Evolutionary conservation across 176 grass and related monocot species (phyloP).

Genomic region (Poa pratensis): DNA sequence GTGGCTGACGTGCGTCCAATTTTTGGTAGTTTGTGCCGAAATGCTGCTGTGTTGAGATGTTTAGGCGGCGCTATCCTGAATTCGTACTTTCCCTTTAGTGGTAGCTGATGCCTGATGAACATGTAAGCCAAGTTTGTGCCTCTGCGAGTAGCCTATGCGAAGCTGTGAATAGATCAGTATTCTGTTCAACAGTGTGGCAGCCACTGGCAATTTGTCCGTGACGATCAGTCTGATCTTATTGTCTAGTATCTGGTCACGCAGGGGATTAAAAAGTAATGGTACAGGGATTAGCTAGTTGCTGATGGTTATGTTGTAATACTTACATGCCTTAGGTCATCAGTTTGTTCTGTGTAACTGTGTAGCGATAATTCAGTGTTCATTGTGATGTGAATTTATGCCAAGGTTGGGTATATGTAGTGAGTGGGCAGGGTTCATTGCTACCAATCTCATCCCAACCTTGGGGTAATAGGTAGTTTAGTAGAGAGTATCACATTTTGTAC

Average conservation of each 20-base stretch:
- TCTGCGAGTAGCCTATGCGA: neutral
- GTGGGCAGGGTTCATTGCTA: neutral
- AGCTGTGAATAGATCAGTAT: neutral
- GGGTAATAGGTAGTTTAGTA: neutral
- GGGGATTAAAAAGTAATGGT: neutral
- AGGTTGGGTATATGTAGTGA: neutral
- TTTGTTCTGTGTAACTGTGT: neutral
- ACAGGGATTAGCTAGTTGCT: neutral
- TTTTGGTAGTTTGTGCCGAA: neutral
- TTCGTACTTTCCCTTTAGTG: neutral
- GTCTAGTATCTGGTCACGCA: neutral
- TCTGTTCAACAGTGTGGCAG: neutral
- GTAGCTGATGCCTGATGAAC: neutral
- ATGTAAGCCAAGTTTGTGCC: neutral
- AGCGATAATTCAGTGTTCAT: neutral
- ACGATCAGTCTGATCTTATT: conserved; percentile 3
- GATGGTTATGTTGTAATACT: neutral
- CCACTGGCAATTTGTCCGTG: neutral
- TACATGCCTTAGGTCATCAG: neutral
- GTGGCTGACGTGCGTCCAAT: neutral
- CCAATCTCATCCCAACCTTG: neutral
- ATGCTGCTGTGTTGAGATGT: conserved; percentile 11
- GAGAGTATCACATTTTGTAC: neutral
- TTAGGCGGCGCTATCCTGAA: conserved; percentile 15
- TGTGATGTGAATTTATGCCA: neutral